A percentile compares a stretch with the other conserved stretches of the same genome.
phyloP scores from a whole-genome alignment of 1,284 basidiomycete species.

The Apiotrichum domesticum region DNA sequence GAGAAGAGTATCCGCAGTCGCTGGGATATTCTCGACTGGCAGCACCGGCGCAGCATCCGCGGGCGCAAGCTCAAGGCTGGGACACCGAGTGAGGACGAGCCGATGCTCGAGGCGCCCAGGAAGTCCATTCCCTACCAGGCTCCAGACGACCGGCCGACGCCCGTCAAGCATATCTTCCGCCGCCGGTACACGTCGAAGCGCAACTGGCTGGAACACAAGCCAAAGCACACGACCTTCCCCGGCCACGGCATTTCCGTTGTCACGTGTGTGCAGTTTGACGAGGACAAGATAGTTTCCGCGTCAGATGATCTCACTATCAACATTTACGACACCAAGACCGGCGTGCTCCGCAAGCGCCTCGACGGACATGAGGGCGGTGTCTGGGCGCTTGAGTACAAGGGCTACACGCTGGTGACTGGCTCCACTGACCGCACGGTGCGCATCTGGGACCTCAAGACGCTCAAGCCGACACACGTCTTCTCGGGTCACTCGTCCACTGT shows the following conservation, averaged over 20 bases:
- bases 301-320: conserved; percentile 70
- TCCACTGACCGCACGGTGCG: conserved; percentile 90
- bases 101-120: conserved; percentile 11
- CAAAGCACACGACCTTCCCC: conserved; percentile 65
- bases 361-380: conserved; percentile 91
- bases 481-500: conserved; percentile 91
- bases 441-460: conserved; percentile 79
- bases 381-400: conserved; percentile 73
- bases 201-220: conserved; percentile 46
- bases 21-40: conserved; percentile 32
- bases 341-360: conserved; percentile 64
- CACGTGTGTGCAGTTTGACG: conserved; percentile 87
- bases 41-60: conserved; percentile 4
- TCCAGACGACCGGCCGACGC: conserved; percentile 22
- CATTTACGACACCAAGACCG: conserved; percentile 76
- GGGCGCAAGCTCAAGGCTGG: conserved; percentile 13
- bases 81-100: conserved; percentile 33
- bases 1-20: conserved; percentile 32
- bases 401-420: conserved; percentile 80
- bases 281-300: conserved; percentile 86
- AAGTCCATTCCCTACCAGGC: neutral
- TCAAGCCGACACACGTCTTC: conserved; percentile 80
- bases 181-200: conserved; percentile 56
- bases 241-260: conserved; percentile 85
- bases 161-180: conserved; percentile 42